Conservation (phyloP, 225 moss, liverwort and hornwort genomes). For the Antitrichia curtipendula region DNA sequence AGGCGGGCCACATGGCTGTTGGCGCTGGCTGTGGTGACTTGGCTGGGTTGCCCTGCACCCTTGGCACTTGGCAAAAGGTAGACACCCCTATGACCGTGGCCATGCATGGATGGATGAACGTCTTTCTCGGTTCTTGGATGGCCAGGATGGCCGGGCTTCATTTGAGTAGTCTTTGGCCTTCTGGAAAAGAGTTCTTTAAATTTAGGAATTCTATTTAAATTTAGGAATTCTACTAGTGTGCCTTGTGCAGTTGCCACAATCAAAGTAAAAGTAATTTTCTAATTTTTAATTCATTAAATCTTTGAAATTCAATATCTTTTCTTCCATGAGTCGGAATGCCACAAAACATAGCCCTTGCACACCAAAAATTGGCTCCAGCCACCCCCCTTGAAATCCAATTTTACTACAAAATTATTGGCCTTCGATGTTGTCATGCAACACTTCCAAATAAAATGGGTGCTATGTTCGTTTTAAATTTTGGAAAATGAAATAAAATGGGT, state of each 20-base stretch:
- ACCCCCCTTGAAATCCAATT: fast-evolving
- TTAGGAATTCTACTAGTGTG: not conserved
- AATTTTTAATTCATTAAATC: too few relatives aligned
- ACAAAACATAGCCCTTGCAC: too few relatives aligned
- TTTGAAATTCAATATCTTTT: too few relatives aligned
- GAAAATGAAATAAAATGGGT: too few relatives aligned
- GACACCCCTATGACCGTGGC: not conserved
- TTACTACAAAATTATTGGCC: not conserved
- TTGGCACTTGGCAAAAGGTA: not conserved
- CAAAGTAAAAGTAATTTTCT: too few relatives aligned
- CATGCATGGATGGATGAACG: not conserved
- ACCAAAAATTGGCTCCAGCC: too few relatives aligned
- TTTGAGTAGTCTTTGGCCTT: not conserved
- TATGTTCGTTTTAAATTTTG: not conserved
- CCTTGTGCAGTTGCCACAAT: too few relatives aligned
- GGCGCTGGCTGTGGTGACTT: conserved; percentile 11
- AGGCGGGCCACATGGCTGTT: not conserved
- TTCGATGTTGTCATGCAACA: fast-evolving
- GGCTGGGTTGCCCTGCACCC: not conserved
- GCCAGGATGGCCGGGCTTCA: not conserved
- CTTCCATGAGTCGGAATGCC: too few relatives aligned
- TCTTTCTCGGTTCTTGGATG: not conserved
- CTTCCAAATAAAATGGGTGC: not conserved
- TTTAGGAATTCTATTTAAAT: not conserved
- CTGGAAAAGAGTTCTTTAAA: not conserved